Conservation (phyloP, 345 rosid species). For the Mercurialis annua region DNA sequence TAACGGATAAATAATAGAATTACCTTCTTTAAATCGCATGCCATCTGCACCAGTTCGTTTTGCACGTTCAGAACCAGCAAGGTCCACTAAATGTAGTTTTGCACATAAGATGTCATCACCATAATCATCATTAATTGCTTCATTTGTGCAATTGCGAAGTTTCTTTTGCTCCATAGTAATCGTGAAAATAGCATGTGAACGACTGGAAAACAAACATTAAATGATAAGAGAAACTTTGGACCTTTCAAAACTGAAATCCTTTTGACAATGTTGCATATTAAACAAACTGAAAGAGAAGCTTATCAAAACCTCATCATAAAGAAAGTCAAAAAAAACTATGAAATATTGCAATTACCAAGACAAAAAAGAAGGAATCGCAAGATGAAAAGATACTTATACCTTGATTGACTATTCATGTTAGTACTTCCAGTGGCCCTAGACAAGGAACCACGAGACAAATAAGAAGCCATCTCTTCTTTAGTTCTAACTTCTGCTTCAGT, state of each 20-base stretch:
- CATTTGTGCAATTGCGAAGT: slow-evolving; percentile 32
- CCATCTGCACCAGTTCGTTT: slow-evolving; percentile 97
- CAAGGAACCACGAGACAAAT: slow-evolving; percentile 70
- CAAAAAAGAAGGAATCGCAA: neutral
- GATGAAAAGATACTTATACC: slow-evolving; percentile 56
- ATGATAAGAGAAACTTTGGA: neutral
- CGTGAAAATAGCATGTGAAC: slow-evolving; percentile 96
- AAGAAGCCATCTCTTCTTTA: slow-evolving; percentile 86
- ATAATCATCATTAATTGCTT: slow-evolving; percentile 40
- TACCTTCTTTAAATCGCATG: slow-evolving; percentile 97
- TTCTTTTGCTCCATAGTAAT: slow-evolving; percentile 93
- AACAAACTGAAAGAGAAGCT: neutral
- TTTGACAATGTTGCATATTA: too few relatives aligned
- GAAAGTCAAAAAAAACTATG: neutral
- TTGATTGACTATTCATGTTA: slow-evolving; percentile 96
- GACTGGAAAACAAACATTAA: slow-evolving; percentile 39
- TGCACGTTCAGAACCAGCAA: slow-evolving; percentile 97
- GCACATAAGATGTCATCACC: slow-evolving; percentile 82
- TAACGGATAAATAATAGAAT: neutral
- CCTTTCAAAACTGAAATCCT: too few relatives aligned
- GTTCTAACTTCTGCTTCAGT: slow-evolving; percentile 83
- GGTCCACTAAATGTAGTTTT: slow-evolving; percentile 89
- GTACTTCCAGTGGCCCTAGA: slow-evolving; percentile 95
- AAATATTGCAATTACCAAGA: neutral
- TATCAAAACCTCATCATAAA: neutral